Evolutionary conservation across 2,329 filamentous ascomycete species (phyloP).

Genomic region (Cytospora piceicola): DNA sequence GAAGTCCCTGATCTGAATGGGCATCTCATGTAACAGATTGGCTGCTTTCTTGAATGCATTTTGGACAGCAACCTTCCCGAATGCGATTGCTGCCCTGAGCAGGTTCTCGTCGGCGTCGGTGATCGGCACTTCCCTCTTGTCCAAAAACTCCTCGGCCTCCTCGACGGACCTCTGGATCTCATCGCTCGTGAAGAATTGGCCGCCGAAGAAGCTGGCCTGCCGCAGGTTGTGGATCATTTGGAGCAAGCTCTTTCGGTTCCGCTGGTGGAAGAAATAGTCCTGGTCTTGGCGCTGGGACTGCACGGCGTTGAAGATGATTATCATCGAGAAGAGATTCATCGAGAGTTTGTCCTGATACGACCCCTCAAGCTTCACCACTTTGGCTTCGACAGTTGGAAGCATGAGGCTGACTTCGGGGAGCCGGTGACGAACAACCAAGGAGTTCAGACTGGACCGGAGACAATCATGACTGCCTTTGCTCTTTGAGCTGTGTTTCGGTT

Average conservation of each 20-base stretch:
- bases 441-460: constrained; percentile 71
- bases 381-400: constrained; percentile 74
- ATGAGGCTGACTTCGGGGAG: constrained; percentile 70
- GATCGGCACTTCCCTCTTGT: constrained; percentile 63
- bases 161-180: constrained; percentile 69
- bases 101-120: constrained; percentile 62
- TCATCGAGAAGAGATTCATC: constrained; percentile 82
- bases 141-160: constrained; percentile 69
- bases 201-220: constrained; percentile 83
- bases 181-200: constrained; percentile 70
- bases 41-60: constrained; percentile 70
- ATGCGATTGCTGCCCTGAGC: constrained; percentile 66
- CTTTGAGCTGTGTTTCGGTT: constrained; percentile 54
- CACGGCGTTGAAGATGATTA: constrained; percentile 83
- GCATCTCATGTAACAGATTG: constrained; percentile 75
- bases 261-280: constrained; percentile 87
- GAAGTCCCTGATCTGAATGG: constrained; percentile 71
- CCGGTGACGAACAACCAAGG: constrained; percentile 79
- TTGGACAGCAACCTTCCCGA: constrained; percentile 61
- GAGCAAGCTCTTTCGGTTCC: constrained; percentile 68
- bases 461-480: constrained; percentile 63
- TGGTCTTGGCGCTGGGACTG: constrained; percentile 82
- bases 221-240: constrained; percentile 77
- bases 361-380: constrained; percentile 74
- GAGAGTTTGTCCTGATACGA: constrained; percentile 84